Percentiles rank a stretch among this genome's conserved stretches.
These are phyloP conservation scores for Davidsoniella eucalypti DNA, from an alignment of 2,329 filamentous ascomycete genomes.

Conservation along the genomic window DNA sequence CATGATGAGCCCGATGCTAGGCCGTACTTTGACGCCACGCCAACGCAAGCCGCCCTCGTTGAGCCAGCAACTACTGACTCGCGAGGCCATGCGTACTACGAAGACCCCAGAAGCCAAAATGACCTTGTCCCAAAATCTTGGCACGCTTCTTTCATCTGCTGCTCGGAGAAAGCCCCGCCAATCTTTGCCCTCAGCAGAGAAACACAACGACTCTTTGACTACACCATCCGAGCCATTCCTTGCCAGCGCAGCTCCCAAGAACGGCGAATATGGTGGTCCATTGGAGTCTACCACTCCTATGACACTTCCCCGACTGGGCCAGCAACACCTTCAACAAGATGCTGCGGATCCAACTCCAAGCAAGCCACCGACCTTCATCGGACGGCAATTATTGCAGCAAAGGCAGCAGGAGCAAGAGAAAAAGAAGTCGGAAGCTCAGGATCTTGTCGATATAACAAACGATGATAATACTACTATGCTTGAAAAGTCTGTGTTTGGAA, in stretches of 20 bases:
- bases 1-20: slow-evolving; percentile 8
- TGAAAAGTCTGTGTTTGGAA: too few relatives aligned
- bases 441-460: too few relatives aligned
- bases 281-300: slow-evolving; percentile 4
- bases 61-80: slow-evolving; percentile 21
- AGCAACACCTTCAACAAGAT: neutral
- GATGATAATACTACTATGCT: too few relatives aligned
- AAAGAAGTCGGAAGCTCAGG: too few relatives aligned
- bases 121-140: neutral
- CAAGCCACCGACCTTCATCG: neutral
- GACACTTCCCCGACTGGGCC: neutral
- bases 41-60: slow-evolving; percentile 19
- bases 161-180: slow-evolving; percentile 8
- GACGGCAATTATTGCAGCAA: too few relatives aligned
- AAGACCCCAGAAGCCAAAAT: slow-evolving; percentile 1
- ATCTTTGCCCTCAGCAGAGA: neutral
- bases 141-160: slow-evolving; percentile 6
- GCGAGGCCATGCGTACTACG: slow-evolving; percentile 17
- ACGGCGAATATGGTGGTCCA: neutral
- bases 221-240: slow-evolving; percentile 1
- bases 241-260: neutral
- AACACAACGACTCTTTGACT: neutral
- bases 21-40: slow-evolving; percentile 22
- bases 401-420: too few relatives aligned
- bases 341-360: neutral